Conservation (phyloP, 2,329 filamentous ascomycete genomes). For the Lomentospora prolificans region DNA sequence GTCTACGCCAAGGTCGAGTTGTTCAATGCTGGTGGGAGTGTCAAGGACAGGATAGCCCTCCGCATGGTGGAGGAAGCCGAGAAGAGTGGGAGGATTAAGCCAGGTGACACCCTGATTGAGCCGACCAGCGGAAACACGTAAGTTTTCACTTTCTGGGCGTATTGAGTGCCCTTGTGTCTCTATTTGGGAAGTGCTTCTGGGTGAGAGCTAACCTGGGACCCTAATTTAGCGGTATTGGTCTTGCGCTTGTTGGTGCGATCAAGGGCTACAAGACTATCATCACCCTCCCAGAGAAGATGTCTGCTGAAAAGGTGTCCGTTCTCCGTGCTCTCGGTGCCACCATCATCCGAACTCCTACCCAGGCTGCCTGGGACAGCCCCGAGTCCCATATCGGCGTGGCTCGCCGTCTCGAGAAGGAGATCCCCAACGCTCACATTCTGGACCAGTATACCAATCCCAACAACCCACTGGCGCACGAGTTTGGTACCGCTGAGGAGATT, state of each 20-base stretch:
- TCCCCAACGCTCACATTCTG: conserved; percentile 92
- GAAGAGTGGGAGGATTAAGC: conserved; percentile 84
- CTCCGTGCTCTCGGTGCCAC: conserved; percentile 88
- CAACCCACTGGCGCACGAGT: conserved; percentile 89
- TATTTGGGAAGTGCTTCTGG: background rate
- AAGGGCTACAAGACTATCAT: conserved; percentile 99
- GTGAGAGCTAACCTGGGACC: no score
- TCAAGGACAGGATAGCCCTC: conserved; percentile 91
- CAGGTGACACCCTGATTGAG: conserved; percentile 94
- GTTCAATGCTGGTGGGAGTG: conserved; percentile 87
- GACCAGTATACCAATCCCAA: conserved; percentile 91
- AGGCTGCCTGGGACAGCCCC: conserved; percentile 87
- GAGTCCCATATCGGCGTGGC: conserved; percentile 97
- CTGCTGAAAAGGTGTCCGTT: conserved; percentile 92
- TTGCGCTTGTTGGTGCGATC: conserved; percentile 87
- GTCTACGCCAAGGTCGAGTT: conserved; percentile 88
- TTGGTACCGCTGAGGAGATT: conserved; percentile 90
- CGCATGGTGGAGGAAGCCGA: conserved; percentile 98
- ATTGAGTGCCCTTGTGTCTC: no score
- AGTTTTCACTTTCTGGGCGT: conserved; percentile 15
- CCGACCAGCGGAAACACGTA: conserved; percentile 91
- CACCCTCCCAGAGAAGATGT: conserved; percentile 99
- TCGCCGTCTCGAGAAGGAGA: conserved; percentile 79
- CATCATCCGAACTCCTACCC: conserved; percentile 94
- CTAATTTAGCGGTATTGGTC: conserved; percentile 61